A percentile compares a stretch with the other conserved stretches of the same genome.
phyloP scores from a whole-genome alignment of 2,329 filamentous ascomycete species.

The Leptographium procerum region DNA sequence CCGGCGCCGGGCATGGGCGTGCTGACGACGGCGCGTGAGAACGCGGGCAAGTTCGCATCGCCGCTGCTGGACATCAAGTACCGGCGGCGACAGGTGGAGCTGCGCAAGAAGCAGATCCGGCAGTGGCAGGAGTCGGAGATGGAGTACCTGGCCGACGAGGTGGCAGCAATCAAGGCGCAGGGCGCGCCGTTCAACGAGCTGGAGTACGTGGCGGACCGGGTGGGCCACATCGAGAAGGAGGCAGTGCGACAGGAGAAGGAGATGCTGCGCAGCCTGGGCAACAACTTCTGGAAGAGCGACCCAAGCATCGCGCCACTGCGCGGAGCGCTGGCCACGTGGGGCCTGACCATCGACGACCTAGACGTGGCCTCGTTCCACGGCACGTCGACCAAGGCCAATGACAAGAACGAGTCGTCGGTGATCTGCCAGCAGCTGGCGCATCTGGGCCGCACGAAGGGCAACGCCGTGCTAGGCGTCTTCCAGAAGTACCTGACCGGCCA shows the following conservation, averaged over 20 bases:
- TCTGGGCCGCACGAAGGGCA: constrained; percentile 90
- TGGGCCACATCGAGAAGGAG: constrained; percentile 77
- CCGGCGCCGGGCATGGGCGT: constrained; percentile 96
- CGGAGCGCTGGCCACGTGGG: constrained; percentile 94
- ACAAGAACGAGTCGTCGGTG: constrained; percentile 98
- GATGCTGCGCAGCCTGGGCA: constrained; percentile 82
- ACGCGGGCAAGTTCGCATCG: constrained; percentile 82
- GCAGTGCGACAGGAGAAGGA: constrained; percentile 87
- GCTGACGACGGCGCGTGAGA: constrained; percentile 86
- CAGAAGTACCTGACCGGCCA: constrained; percentile 99
- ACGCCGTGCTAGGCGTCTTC: constrained; percentile 93
- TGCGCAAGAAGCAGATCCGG: constrained; percentile 88
- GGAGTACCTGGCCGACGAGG: constrained; percentile 84
- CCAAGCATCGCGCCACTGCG: constrained; percentile 87
- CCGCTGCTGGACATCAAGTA: constrained; percentile 97
- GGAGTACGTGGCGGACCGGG: constrained; percentile 77
- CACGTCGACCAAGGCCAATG: constrained; percentile 95
- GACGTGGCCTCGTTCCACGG: constrained; percentile 96
- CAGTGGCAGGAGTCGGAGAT: constrained; percentile 94
- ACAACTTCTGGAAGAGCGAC: constrained; percentile 98
- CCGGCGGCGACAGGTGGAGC: constrained; percentile 85
- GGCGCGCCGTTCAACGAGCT: constrained; percentile 62
- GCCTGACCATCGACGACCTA: constrained; percentile 91
- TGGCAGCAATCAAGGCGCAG: constrained; percentile 79
- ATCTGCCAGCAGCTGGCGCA: constrained; percentile 94